A percentile compares a stretch with the other conserved stretches of the same genome.
Conservation (phyloP, 2,329 filamentous ascomycete genomes). For the Claviceps humidiphila region DNA sequence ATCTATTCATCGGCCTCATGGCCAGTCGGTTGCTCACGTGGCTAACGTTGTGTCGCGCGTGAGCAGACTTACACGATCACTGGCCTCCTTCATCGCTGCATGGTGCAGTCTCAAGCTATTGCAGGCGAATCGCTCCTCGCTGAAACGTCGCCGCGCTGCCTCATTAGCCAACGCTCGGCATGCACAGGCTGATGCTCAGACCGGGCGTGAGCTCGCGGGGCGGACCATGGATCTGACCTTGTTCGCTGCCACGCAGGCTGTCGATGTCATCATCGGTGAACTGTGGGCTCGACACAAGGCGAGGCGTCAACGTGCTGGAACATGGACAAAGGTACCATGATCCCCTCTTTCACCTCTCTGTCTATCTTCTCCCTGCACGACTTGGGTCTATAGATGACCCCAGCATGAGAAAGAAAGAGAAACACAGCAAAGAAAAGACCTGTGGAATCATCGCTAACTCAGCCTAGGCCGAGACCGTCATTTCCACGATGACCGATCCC, state of each 20-base stretch:
- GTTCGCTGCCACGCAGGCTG: slow-evolving; percentile 59
- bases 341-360: not conserved
- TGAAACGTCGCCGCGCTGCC: slow-evolving; percentile 13
- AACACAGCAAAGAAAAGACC: not conserved
- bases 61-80: slow-evolving; percentile 39
- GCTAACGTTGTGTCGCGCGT: too few relatives aligned
- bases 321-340: slow-evolving; percentile 32
- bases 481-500: slow-evolving; percentile 42
- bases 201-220: slow-evolving; percentile 37
- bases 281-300: slow-evolving; percentile 43
- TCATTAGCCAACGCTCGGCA: not conserved
- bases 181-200: not conserved
- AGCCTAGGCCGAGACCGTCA: slow-evolving; percentile 18
- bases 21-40: too few relatives aligned
- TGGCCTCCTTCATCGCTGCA: slow-evolving; percentile 45
- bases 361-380: not conserved
- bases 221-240: slow-evolving; percentile 71
- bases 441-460: not conserved
- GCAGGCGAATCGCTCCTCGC: slow-evolving; percentile 35
- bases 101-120: slow-evolving; percentile 44
- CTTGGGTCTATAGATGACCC: not conserved
- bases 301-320: slow-evolving; percentile 29
- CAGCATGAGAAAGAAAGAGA: too few relatives aligned
- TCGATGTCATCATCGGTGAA: slow-evolving; percentile 56
- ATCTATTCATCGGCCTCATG: not conserved